phyloP scores from a whole-genome alignment of 2,329 filamentous ascomycete genomes.

The Scedosporium dehoogii region DNA sequence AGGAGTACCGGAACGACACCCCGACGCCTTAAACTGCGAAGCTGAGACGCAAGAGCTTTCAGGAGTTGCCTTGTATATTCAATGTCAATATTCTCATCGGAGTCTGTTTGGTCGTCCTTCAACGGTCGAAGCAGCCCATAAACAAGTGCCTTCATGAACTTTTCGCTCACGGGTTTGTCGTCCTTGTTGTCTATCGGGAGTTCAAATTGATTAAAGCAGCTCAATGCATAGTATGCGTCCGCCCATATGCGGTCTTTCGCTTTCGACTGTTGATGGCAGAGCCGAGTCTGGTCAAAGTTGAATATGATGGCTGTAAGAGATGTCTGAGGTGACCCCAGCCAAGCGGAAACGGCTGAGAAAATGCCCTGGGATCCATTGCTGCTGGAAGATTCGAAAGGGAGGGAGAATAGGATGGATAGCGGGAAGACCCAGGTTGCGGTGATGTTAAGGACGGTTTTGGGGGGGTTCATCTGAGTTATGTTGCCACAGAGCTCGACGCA shows the following conservation, averaged over 20 bases:
- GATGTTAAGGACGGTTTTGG: neutral
- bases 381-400: neutral
- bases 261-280: neutral
- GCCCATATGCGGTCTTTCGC: neutral
- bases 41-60: neutral
- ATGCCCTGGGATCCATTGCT: neutral
- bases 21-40: neutral
- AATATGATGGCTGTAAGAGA: neutral
- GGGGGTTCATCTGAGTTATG: neutral
- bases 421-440: neutral
- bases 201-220: neutral
- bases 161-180: neutral
- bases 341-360: neutral
- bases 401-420: neutral
- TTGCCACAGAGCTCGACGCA: neutral
- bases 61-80: neutral
- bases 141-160: neutral
- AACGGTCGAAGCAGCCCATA: neutral
- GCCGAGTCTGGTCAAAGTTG: neutral
- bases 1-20: neutral
- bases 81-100: neutral
- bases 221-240: neutral
- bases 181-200: neutral
- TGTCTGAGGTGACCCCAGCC: neutral
- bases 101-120: neutral